Base-by-base conservation (phyloP, 2,329 filamentous ascomycete species). In the Beauveria brongniartii region DNA sequence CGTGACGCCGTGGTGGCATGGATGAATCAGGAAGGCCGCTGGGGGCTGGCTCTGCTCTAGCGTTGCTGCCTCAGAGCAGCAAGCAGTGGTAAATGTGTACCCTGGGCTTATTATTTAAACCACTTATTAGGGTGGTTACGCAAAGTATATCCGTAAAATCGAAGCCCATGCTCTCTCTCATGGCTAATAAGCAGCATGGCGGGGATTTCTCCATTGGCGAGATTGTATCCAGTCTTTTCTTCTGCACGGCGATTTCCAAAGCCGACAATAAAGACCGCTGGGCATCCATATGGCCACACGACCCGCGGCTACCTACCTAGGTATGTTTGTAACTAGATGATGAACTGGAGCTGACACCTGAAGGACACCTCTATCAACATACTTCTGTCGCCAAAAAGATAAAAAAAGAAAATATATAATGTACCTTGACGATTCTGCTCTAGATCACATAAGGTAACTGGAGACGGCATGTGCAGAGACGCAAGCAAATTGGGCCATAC, bases 21-120 rank as follows among this genome's bases (percentile, higher is more conserved):
- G 20, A 50, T 55, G 41, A 55, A 61, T 55, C 40, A 61, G 43
- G 58, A 53, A 61, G 58, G 58, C 58, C 51, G 43, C 41, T 55
- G 51, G 50, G 58, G 51, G 50, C 51, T 41, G 20, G 10, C 34
- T 50, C 14, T 22, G 26, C 20, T 40, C 22, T 54, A 48, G 50
- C 50, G 41, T 30, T 46, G 4, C 40, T n/a, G 22, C n/a, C 41
- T 48, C 46, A 34, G n/a, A n/a, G 20, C 18, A 61, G 58, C 28
- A 55, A 43, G 41, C 41, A 24, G 50, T 60, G 57, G 41, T 22
- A 60, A 30, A 16, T 22, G 5, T 22, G 12, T 14, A 12, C 12
- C 30, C 12, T 34, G 30, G 30, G 30, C 30, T 5, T 34, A 34
- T 34, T 34, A 34, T 34, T 10, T 34, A 12, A 12, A 5, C 30